Evolutionary conservation across 768 basidiomycete species (phyloP).

Genomic region (Tulasnella sp.): DNA sequence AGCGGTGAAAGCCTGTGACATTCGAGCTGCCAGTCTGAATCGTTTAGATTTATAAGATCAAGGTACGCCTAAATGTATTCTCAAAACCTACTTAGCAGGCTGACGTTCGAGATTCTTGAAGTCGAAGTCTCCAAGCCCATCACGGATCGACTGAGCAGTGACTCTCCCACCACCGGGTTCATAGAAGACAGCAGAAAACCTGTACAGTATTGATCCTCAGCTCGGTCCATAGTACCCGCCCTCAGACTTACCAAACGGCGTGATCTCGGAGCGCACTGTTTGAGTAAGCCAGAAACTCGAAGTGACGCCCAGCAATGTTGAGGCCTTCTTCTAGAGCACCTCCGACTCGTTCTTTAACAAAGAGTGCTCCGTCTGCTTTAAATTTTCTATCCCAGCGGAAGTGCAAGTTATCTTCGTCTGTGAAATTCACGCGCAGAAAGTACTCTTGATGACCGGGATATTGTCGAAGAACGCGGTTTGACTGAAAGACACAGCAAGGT

Average conservation of each 20-base stretch:
- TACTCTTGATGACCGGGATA: constrained; percentile 63
- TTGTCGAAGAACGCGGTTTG: constrained; percentile 73
- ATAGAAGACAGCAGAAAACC: constrained; percentile 67
- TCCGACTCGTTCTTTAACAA: constrained; percentile 64
- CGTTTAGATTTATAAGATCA: constrained; percentile 50
- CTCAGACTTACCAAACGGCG: constrained; percentile 59
- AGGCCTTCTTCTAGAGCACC: constrained; percentile 64
- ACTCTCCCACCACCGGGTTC: constrained; percentile 41
- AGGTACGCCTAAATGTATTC: constrained; percentile 40
- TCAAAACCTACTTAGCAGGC: constrained; percentile 21
- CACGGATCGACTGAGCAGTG: constrained; percentile 57
- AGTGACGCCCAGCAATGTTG: constrained; percentile 58
- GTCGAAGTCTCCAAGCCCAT: constrained; percentile 50
- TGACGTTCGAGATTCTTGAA: constrained; percentile 45
- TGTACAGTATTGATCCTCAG: constrained; percentile 42
- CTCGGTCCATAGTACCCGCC: background rate
- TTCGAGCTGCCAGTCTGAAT: constrained; percentile 66
- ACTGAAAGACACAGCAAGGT: constrained; percentile 38
- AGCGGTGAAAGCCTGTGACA: constrained; percentile 75
- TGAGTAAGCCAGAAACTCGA: constrained; percentile 71
- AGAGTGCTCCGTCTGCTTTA: constrained; percentile 59
- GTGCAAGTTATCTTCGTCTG: constrained; percentile 78
- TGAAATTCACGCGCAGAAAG: constrained; percentile 83
- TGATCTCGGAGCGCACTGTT: constrained; percentile 78
- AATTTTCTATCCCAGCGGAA: constrained; percentile 65